Conservation (phyloP, 805 yeast species). For the Candida tammaniensis region DNA sequence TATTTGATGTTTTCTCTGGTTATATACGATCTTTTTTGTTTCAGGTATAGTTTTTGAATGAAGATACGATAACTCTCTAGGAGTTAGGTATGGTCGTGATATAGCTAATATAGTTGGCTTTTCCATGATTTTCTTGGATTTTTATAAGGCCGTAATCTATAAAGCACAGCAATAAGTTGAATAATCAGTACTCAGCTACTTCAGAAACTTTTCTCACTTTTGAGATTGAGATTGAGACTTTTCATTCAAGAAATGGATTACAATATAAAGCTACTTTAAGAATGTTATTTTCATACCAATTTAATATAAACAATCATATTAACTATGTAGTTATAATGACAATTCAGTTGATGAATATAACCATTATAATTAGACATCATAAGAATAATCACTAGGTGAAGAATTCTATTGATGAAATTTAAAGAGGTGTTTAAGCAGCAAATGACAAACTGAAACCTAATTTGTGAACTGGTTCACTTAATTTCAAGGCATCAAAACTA, state of each 20-base stretch:
- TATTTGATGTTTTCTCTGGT: conserved; percentile 51
- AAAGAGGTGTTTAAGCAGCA: conserved; percentile 59
- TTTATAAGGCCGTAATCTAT: too few species aligned
- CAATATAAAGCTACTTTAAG: too few species aligned
- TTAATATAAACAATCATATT: conserved; percentile 5
- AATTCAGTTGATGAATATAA: conserved; percentile 7
- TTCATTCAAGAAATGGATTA: too few species aligned
- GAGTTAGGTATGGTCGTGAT: conserved; percentile 61
- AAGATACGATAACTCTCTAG: conserved; percentile 49
- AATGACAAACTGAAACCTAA: conserved; percentile 93
- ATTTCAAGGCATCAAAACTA: conserved; percentile 91
- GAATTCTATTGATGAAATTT: not conserved
- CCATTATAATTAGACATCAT: conserved; percentile 3
- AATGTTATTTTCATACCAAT: too few species aligned
- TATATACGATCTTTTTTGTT: conserved; percentile 40
- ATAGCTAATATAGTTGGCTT: conserved; percentile 34
- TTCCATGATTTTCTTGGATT: too few species aligned
- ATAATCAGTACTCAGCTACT: too few species aligned
- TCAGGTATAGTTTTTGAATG: conserved; percentile 54
- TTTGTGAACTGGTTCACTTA: conserved; percentile 97
- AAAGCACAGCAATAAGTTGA: too few species aligned
- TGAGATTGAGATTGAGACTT: too few species aligned
- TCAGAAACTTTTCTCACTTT: too few species aligned
- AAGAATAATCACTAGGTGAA: not conserved
- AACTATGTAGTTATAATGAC: conserved; percentile 4